Evolutionary conservation across 169 alveolate species (phyloP).

Genomic region (Plasmodium ovale): DNA sequence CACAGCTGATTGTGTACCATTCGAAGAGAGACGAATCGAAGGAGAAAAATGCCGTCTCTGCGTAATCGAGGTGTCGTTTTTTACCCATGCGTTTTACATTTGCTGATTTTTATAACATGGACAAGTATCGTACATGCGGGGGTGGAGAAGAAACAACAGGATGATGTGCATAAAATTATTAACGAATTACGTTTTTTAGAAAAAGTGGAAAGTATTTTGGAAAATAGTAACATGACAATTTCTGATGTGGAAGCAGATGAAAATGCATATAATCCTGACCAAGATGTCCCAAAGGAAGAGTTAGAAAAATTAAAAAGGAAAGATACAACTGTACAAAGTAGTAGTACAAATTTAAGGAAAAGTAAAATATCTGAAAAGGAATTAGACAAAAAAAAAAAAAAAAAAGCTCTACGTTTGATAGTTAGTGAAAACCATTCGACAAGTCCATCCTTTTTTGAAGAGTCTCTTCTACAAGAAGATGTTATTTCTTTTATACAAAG

Average conservation of each 20-base stretch:
- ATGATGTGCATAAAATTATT: slow-evolving; percentile 38
- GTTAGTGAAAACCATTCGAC: slow-evolving; percentile 66
- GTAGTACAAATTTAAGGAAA: neutral
- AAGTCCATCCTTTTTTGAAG: slow-evolving; percentile 65
- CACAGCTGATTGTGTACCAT: no score
- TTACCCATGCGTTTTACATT: neutral
- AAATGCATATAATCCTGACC: slow-evolving; percentile 64
- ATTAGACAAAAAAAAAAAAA: slow-evolving; percentile 8
- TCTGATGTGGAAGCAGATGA: slow-evolving; percentile 59
- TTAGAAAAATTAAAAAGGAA: slow-evolving; percentile 16
- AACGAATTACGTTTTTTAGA: slow-evolving; percentile 59
- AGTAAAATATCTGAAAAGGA: slow-evolving; percentile 2
- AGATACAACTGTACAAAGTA: neutral
- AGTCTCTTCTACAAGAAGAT: slow-evolving; percentile 44
- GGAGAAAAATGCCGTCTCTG: neutral
- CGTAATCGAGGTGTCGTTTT: neutral
- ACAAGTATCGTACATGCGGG: neutral
- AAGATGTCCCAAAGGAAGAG: slow-evolving; percentile 43
- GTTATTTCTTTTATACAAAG: slow-evolving; percentile 38
- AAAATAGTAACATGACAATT: slow-evolving; percentile 33
- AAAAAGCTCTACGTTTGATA: slow-evolving; percentile 13
- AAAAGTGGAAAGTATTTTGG: slow-evolving; percentile 48
- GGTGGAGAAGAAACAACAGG: slow-evolving; percentile 17
- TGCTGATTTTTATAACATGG: neutral
- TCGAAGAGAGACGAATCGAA: no score